Evolutionary conservation across 148 eudicot species (phyloP).

Genomic region (Rhododendron henanense): DNA sequence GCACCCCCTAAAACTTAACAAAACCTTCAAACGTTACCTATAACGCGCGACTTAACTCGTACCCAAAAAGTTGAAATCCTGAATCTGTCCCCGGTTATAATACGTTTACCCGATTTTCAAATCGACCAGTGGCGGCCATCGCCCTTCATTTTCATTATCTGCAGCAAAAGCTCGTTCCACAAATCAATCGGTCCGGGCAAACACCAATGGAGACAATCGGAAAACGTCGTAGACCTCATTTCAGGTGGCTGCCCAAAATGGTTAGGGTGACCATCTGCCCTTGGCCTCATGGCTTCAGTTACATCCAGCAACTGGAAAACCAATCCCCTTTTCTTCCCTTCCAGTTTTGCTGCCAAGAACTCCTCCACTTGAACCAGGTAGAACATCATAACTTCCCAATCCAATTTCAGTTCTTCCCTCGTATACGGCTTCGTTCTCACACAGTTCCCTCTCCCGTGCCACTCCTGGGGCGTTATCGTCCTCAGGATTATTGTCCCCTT

Average conservation of each 20-base stretch:
- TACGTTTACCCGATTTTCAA: not conserved
- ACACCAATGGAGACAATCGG: conserved; percentile 74
- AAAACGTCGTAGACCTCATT: conserved; percentile 25
- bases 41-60: not conserved
- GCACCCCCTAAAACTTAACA: not conserved
- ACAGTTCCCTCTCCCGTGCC: conserved; percentile 56
- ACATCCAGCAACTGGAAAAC: conserved; percentile 34
- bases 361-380: conserved; percentile 47
- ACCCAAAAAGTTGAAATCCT: not conserved
- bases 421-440: conserved; percentile 31
- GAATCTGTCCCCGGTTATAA: not conserved
- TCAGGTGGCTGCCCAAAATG: conserved; percentile 44
- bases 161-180: conserved; percentile 24
- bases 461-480: conserved; percentile 49
- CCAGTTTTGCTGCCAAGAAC: conserved; percentile 30
- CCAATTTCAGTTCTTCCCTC: conserved; percentile 30
- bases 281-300: conserved; percentile 39
- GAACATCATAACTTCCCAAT: conserved; percentile 29
- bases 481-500: conserved; percentile 44
- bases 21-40: not conserved
- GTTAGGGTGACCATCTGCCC: conserved; percentile 45
- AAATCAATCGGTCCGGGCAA: conserved; percentile 56
- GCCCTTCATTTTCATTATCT: conserved; percentile 19
- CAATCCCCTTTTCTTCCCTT: conserved; percentile 28
- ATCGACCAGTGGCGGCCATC: not conserved